Evolutionary conservation across 1,139 yeast species (phyloP).

Genomic region (Taphrina pruni): DNA sequence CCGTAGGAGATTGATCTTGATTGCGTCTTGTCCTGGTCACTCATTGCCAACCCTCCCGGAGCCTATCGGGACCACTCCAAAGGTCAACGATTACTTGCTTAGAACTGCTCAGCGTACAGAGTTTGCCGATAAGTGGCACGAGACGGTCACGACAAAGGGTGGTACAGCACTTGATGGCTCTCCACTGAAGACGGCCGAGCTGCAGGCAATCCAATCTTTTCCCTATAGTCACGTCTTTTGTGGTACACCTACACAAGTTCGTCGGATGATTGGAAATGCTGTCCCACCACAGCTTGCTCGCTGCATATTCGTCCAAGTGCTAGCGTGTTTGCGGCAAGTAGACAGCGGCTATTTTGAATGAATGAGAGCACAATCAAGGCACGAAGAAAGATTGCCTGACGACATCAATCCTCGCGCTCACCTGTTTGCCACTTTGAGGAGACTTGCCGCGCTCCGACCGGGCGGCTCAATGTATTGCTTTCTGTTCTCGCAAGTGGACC

Average conservation of each 20-base stretch:
- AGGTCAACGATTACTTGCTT: slow-evolving; percentile 3
- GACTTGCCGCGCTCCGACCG: slow-evolving; percentile 8
- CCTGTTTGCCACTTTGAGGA: slow-evolving; percentile 8
- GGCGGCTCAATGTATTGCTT: slow-evolving; percentile 1
- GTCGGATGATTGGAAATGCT: slow-evolving; percentile 8
- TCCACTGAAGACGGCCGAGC: background rate
- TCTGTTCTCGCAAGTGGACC: background rate
- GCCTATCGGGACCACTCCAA: background rate
- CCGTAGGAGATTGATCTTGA: background rate
- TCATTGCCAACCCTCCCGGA: background rate
- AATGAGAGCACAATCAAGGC: background rate
- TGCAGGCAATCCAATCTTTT: slow-evolving; percentile 9
- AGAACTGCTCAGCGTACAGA: background rate
- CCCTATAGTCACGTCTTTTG: background rate
- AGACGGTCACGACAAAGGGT: slow-evolving; percentile 1
- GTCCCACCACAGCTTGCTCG: slow-evolving; percentile 6
- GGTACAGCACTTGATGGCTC: slow-evolving; percentile 1
- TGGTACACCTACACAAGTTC: background rate
- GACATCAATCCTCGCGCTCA: slow-evolving; percentile 13
- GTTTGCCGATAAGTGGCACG: background rate
- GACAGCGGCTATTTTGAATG: background rate
- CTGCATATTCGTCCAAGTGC: background rate
- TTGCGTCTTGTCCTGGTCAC: slow-evolving; percentile 9
- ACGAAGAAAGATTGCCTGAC: too few relatives aligned
- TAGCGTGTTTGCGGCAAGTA: background rate